Evolutionary conservation across 2,329 filamentous ascomycete species (phyloP).

Genomic region (Aspergillus sp.): DNA sequence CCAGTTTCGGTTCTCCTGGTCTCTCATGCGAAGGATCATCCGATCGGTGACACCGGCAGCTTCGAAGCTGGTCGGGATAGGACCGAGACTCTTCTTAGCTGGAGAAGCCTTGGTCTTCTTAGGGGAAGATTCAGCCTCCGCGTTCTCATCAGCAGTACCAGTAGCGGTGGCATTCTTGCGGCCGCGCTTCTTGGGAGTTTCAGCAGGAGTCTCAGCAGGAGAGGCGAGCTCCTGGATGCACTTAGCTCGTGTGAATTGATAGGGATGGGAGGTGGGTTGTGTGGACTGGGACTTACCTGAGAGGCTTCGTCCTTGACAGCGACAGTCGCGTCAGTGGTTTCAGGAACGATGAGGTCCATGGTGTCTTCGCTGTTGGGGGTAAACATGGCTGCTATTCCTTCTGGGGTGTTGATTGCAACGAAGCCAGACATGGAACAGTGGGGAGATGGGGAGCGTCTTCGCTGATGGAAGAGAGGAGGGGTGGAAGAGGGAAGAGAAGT

Average conservation of each 20-base stretch:
- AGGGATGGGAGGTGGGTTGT: not conserved
- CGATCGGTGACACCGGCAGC: constrained; percentile 18
- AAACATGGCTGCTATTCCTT: too few species aligned
- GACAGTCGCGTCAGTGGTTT: too few species aligned
- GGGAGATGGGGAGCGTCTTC: too few species aligned
- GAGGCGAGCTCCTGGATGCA: not conserved
- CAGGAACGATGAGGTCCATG: too few species aligned
- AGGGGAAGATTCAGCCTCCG: constrained; percentile 3
- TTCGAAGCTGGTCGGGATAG: constrained; percentile 23
- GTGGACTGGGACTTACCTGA: too few species aligned
- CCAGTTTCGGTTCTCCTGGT: constrained; percentile 24
- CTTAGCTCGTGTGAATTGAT: not conserved
- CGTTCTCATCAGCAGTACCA: not conserved
- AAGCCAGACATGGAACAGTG: too few species aligned
- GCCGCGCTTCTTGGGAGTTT: constrained; percentile 22
- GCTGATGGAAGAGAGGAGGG: too few species aligned
- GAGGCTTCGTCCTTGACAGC: too few species aligned
- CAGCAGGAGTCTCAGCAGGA: not conserved
- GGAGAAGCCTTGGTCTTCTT: constrained; percentile 16
- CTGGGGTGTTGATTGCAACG: too few species aligned
- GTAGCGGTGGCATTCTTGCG: constrained; percentile 13
- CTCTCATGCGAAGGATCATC: constrained; percentile 28
- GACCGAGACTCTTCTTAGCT: constrained; percentile 7
- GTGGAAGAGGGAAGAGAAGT: too few species aligned
- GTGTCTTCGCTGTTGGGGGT: too few species aligned